Evolutionary conservation across 306 rosid species (phyloP).

Genomic region (Oxytropis ochrocephala): DNA sequence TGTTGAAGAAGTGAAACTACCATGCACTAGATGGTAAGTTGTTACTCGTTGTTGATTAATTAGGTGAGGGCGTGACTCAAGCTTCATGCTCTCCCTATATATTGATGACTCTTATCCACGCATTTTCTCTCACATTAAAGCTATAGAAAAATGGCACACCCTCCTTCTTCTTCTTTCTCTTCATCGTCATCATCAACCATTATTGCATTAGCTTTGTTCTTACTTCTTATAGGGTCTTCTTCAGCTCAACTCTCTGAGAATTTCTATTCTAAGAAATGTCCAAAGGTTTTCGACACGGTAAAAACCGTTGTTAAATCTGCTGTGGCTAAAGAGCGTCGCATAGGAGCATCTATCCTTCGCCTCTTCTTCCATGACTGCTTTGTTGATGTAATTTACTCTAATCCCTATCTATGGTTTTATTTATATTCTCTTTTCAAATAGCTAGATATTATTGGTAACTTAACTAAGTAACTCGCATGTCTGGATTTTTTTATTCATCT

Average conservation of each 20-base stretch:
- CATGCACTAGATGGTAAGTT: not conserved
- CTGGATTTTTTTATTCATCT: not conserved
- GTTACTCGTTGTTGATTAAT: not conserved
- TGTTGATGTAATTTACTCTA: slow-evolving; percentile 42
- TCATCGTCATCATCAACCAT: not conserved
- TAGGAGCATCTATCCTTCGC: slow-evolving; percentile 80
- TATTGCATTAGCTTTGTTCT: slow-evolving; percentile 8
- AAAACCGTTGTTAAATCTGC: slow-evolving; percentile 46
- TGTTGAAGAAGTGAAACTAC: not conserved
- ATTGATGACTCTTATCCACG: not conserved
- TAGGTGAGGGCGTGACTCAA: not conserved
- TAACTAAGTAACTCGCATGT: not conserved
- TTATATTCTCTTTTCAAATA: not conserved
- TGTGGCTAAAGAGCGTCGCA: slow-evolving; percentile 49
- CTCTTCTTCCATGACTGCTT: slow-evolving; percentile 84
- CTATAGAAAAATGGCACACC: slow-evolving; percentile 21
- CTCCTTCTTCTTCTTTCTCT: slow-evolving; percentile 9
- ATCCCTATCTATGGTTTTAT: not conserved
- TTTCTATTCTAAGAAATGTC: slow-evolving; percentile 57
- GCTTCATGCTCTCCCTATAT: slow-evolving; percentile 7
- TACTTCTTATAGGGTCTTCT: slow-evolving; percentile 27
- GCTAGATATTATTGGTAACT: not conserved
- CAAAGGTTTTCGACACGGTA: slow-evolving; percentile 35
- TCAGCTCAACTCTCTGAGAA: slow-evolving; percentile 42
- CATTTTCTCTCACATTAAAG: not conserved